A percentile compares a stretch with the other conserved stretches of the same genome.
These are phyloP conservation scores for Trypanosoma avium DNA, from an alignment of 208 protist genomes.

Conservation along the genomic window DNA sequence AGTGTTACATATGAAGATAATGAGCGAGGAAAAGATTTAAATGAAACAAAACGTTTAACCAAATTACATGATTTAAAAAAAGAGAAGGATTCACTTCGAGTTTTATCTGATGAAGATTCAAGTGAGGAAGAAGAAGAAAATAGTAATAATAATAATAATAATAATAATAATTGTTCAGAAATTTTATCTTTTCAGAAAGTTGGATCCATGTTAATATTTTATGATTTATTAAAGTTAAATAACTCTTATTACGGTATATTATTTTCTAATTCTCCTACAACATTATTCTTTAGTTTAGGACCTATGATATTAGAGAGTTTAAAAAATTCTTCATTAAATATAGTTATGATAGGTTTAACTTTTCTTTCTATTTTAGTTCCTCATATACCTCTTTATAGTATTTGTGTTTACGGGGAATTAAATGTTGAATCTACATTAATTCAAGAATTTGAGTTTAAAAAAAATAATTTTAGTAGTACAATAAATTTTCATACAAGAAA, in stretches of 20 bases:
- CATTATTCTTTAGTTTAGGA: conserved; percentile 20
- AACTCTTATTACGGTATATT: not conserved
- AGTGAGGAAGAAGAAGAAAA: not conserved
- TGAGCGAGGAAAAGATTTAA: conserved; percentile 18
- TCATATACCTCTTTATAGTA: conserved; percentile 19
- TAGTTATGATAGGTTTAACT: conserved; percentile 24
- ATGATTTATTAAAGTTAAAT: conserved; percentile 10
- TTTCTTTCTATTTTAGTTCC: conserved; percentile 20
- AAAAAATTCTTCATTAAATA: conserved; percentile 17
- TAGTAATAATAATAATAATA: too few species aligned
- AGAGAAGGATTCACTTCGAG: conserved; percentile 13
- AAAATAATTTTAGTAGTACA: not conserved
- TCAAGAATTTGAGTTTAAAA: not conserved
- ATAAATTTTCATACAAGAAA: conserved; percentile 29
- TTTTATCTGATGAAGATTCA: conserved; percentile 21
- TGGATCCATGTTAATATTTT: conserved; percentile 23
- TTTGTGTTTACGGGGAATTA: conserved; percentile 11
- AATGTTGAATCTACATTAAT: not conserved
- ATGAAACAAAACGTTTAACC: conserved; percentile 6
- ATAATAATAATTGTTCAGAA: not conserved
- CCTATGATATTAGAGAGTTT: conserved; percentile 23
- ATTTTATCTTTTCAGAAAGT: conserved; percentile 15
- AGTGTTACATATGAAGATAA: conserved; percentile 26
- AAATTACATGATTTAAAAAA: conserved; percentile 19
- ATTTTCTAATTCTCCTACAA: conserved; percentile 21